Percentiles rank a stretch among this genome's conserved stretches.
Conservation (phyloP, 1,284 basidiomycete species). For the Sanghuangporus baumii region DNA sequence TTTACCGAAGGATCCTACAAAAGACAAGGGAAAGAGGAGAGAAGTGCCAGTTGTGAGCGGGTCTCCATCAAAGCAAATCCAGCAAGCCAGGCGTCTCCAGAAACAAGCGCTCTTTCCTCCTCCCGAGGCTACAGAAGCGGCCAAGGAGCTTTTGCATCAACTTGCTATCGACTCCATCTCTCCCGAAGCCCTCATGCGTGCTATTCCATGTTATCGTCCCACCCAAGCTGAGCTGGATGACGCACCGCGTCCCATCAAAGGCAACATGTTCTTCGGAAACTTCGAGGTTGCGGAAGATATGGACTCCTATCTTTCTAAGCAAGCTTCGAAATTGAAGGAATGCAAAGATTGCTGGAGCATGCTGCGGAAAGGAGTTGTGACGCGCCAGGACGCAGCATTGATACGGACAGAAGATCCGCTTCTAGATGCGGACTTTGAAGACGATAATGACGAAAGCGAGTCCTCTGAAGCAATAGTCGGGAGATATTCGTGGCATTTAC, state of each 20-base stretch:
- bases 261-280: background rate
- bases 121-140: slow-evolving; percentile 42
- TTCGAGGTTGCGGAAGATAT: slow-evolving; percentile 32
- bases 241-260: slow-evolving; percentile 11
- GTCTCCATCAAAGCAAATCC: slow-evolving; percentile 37
- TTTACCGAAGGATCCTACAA: slow-evolving; percentile 20
- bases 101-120: slow-evolving; percentile 31
- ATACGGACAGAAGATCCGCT: slow-evolving; percentile 21
- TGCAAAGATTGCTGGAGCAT: slow-evolving; percentile 59
- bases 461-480: slow-evolving; percentile 37
- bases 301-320: slow-evolving; percentile 52
- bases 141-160: slow-evolving; percentile 50
- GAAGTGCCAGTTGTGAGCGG: slow-evolving; percentile 23
- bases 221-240: slow-evolving; percentile 13
- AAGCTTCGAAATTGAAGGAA: slow-evolving; percentile 45
- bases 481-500: slow-evolving; percentile 55
- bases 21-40: slow-evolving; percentile 28
- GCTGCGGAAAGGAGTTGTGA: slow-evolving; percentile 47
- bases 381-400: slow-evolving; percentile 24
- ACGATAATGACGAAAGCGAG: slow-evolving; percentile 23
- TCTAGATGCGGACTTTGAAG: slow-evolving; percentile 17
- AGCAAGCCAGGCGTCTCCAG: slow-evolving; percentile 34
- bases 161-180: slow-evolving; percentile 47
- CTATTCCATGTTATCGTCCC: slow-evolving; percentile 45
- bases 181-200: slow-evolving; percentile 45